phyloP scores from a whole-genome alignment of 73 alveolate genomes.

The Effrenium voratum region DNA sequence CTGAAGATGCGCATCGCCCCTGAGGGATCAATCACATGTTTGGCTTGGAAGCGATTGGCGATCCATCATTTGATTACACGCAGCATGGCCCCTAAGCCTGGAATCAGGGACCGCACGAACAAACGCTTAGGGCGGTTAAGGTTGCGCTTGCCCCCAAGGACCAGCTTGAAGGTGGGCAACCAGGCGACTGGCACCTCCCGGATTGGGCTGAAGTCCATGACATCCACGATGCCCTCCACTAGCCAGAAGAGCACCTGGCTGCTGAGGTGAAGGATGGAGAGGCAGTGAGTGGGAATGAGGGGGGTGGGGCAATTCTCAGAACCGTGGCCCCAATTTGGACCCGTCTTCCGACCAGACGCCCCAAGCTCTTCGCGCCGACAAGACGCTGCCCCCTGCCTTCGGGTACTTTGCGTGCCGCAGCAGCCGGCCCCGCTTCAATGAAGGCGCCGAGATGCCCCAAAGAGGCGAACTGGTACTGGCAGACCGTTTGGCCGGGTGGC shows the following conservation, averaged over 20 bases:
- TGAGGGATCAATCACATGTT: neutral
- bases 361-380: too few species aligned
- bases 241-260: slow-evolving; percentile 70
- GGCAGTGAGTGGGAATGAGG: too few species aligned
- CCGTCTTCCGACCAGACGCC: neutral
- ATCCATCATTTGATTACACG: too few species aligned
- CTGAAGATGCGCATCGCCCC: too few species aligned
- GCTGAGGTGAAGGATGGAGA: too few species aligned
- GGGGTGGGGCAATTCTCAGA: too few species aligned
- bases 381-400: slow-evolving; percentile 9
- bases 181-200: slow-evolving; percentile 10
- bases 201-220: slow-evolving; percentile 79
- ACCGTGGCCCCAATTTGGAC: neutral
- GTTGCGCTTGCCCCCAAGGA: too few species aligned
- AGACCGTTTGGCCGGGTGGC: too few species aligned
- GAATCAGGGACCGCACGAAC: neutral
- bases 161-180: too few species aligned
- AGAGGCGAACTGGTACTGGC: too few species aligned
- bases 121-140: too few species aligned
- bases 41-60: neutral
- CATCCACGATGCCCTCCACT: slow-evolving; percentile 61
- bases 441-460: slow-evolving; percentile 9
- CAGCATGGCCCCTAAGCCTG: too few species aligned
- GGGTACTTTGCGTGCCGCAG: slow-evolving; percentile 66
- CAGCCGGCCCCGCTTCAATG: slow-evolving; percentile 27